Base-by-base conservation (phyloP, 805 yeast species). In the Starmerella bombicola region DNA sequence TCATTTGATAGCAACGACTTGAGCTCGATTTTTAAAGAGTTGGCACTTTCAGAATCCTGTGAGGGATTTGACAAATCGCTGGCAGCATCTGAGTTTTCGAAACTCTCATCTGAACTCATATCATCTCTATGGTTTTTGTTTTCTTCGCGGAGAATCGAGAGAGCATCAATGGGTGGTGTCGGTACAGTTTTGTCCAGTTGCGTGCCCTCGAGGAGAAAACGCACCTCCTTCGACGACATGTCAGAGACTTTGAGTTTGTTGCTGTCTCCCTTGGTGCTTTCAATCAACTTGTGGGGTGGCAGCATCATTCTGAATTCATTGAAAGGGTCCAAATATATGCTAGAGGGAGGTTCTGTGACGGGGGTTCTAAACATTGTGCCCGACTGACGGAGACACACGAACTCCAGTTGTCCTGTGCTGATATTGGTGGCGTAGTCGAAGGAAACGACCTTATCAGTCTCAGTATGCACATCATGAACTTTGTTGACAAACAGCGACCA, bases 321-420 rank as follows among this genome's bases (percentile, higher is more conserved):
- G 50, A 66, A 70, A 1, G 88, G 74, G 50, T 76, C 80, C 59
- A 85, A 80, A 13, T 64, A 66, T 7, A 80, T 56, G 7, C 76
- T 66, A 28, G 74, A 74, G 24, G 76, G 76, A 37, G 80, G 71
- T 55, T 81, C 88, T 1, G 66, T 61, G 0, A 78, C 80, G 0
- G 78, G 71, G 86, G 81, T 81, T 43, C 79, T 67, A 59, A 80
- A 85, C 0, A 85, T 76, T 39, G 82, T 78, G 3, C 96, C 96
- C 1, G 93, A 80, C 53, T 83, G 93, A 48, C 95, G 67, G 80
- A 86, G 79, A 58, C 96, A 85, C 22, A 86, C 74, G 42, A 82
- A 67, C 50, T 78, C 75, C 7, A 80, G 70, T 18, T 76, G 68
- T n/a, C 57, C 61, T 2, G 73, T 63, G 5, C 54, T 41, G 3